Evolutionary conservation across 148 eudicot species (phyloP), one percentile per base, ranked within the genome.

Genomic region (Vaccinium vitisidaea): DNA sequence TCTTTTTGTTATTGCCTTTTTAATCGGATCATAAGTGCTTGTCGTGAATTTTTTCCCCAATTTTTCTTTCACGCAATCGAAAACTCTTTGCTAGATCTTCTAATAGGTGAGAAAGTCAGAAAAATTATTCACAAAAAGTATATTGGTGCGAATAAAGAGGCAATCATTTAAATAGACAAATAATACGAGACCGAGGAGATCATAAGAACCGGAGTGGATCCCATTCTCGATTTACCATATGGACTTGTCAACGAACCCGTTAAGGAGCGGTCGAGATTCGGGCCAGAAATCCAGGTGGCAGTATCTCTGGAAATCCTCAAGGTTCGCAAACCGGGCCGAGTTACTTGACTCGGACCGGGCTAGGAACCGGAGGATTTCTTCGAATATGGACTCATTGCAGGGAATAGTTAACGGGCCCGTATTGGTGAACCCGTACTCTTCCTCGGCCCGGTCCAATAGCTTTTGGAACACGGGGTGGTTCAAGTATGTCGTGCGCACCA

Each of bases 401-500:
- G 98, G 98, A 27, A 94, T 94, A 7, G 84, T 81, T 2, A 96
- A 55, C 2, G 98, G 98, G 1, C 98, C 98, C 1, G 88, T 32
- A 82, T 92, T 90, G 5, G 77, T 25, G 79, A 92, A 94, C 52
- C 98, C 98, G 70, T 85, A 94, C 67, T 93, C 95, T 56, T 94
- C 98, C 84, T 94, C 97, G 18, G 98, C 94, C 39, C 88, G 93
- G 12, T 84, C 86, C 83, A 96, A 46, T 0, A 96, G 89, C 32
- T 92, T 91, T 84, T 84, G 87, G 77, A 96, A 91, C 3, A 94
- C 80, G 1, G 98, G 98, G 67, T 94, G 98, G 94, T 96, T 96
- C 73, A 96, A 81, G 85, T 89, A 84, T 15, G 90, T 82, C 1
- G 98, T 87, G 1, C 95, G 93, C 70, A 96, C 92, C 0, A 96